Evolutionary conservation across 129 eudicot species (phyloP), one percentile per base, ranked within the genome.

Genomic region (Chrysanthemum seticuspe): DNA sequence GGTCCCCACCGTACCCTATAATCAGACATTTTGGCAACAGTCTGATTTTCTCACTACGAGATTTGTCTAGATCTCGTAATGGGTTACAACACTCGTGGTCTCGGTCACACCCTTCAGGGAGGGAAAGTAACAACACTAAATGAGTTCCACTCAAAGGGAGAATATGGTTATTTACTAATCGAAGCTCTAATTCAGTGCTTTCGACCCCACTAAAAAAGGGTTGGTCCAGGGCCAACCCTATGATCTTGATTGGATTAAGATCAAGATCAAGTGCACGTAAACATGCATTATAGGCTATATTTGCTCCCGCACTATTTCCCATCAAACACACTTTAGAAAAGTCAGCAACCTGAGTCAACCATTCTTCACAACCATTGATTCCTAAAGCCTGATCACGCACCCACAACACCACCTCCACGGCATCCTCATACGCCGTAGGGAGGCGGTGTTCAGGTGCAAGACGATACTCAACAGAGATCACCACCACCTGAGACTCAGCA

Each of bases 381-480:
- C 68, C 65, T n/a, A 23, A 19, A 0, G 94, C 96, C 70, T 92
- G 94, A 10, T 85, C 81, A 9, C 75, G 82, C 21, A 76, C 76
- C 98, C 98, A 92, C 29, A 36, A 40, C 47, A 40, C 7, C 47
- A 1, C 47, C 47, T 6, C 47, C 47, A 7, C 1, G 8, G 47
- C 47, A 1, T 40, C 47, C 1, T 40, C 47, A 40, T 40, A 40
- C 47, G 47, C 47, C 0, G 47, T 10, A 40, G 47, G 47, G 47
- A 40, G 47, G 2, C 47, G 47, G 47, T 40, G 71, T 70, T 92
- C 96, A 9, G 98, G 98, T 5, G 95, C 96, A 0, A 92, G 84
- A n/a, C 96, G 88, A 67, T 89, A 92, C 68, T 92, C 91, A 13
- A 92, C 92, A 21, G 98, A 87, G 47, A 87, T 73, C 31, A 92